Evolutionary conservation across 148 eudicot species (phyloP).

Genomic region (Diospyros lotus): DNA sequence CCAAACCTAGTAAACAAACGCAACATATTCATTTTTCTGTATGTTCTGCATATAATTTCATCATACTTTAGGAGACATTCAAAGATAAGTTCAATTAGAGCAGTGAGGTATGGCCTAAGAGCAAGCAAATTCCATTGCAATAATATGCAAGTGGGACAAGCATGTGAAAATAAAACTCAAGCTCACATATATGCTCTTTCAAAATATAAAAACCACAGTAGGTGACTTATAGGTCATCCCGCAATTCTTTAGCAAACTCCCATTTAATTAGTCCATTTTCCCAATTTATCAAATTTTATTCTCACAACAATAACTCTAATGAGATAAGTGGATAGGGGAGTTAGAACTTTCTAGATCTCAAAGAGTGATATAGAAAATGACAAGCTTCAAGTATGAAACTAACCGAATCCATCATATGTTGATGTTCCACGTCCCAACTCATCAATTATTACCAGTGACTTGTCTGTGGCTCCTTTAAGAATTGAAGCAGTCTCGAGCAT

Average conservation of each 20-base stretch:
- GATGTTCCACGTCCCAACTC: conserved; percentile 99
- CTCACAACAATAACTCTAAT: not conserved
- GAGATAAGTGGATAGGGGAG: not conserved
- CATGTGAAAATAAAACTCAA: not conserved
- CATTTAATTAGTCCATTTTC: not conserved
- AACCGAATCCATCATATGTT: conserved; percentile 99
- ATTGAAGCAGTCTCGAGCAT: conserved; percentile 99
- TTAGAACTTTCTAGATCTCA: not conserved
- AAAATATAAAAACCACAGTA: too few relatives aligned
- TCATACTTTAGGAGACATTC: not conserved
- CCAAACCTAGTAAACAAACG: conserved; percentile 60
- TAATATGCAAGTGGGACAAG: not conserved
- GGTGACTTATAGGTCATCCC: not conserved
- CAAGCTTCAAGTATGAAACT: conserved; percentile 26
- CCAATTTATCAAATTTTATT: not conserved
- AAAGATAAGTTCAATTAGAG: not conserved
- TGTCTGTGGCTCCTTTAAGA: conserved; percentile 92
- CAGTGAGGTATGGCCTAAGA: not conserved
- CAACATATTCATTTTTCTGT: not conserved
- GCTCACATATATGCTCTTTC: not conserved
- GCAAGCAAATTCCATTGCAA: not conserved
- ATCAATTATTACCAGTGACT: conserved; percentile 86
- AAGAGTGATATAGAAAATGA: not conserved
- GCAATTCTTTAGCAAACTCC: not conserved
- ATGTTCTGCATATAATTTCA: not conserved